phyloP scores from a whole-genome alignment of 1,284 basidiomycete genomes.

The Austroboletus niveus region DNA sequence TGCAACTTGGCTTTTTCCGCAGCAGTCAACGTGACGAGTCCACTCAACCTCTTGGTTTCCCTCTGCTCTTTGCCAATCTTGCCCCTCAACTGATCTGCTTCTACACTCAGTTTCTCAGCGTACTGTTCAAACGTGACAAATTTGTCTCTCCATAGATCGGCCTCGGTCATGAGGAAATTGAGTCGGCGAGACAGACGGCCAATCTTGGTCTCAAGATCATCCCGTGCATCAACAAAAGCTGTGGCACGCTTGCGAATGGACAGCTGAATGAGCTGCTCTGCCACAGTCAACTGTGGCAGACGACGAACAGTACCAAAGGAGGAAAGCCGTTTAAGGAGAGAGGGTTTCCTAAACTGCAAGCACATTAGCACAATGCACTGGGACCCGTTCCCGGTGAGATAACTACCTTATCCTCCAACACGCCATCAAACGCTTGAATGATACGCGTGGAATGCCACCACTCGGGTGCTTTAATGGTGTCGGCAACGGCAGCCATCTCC shows the following conservation, averaged over 20 bases:
- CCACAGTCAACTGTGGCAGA: conserved; percentile 69
- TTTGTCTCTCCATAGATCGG: conserved; percentile 87
- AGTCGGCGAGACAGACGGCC: conserved; percentile 77
- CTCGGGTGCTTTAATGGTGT: conserved; percentile 81
- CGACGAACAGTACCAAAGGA: conserved; percentile 70
- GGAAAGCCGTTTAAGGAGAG: conserved; percentile 82
- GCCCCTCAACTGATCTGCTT: conserved; percentile 75
- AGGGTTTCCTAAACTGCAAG: conserved; percentile 80
- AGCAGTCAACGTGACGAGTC: conserved; percentile 71
- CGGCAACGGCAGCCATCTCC: conserved; percentile 77
- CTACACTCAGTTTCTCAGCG: conserved; percentile 84
- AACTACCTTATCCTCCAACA: conserved; percentile 79
- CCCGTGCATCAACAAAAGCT: conserved; percentile 90
- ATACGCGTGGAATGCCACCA: conserved; percentile 93
- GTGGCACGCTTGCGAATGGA: conserved; percentile 88
- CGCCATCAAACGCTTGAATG: conserved; percentile 85
- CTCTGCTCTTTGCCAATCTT: conserved; percentile 88
- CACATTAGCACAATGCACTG: conserved; percentile 14
- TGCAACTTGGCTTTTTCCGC: conserved; percentile 76
- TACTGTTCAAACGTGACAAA: conserved; percentile 90
- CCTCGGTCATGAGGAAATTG: conserved; percentile 90
- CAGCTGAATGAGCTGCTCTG: conserved; percentile 80
- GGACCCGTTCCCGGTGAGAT: not conserved
- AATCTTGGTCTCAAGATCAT: conserved; percentile 89
- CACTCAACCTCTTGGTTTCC: conserved; percentile 79